Base-by-base conservation (phyloP, 305 asterid species). In the Fraxinus sp. region DNA sequence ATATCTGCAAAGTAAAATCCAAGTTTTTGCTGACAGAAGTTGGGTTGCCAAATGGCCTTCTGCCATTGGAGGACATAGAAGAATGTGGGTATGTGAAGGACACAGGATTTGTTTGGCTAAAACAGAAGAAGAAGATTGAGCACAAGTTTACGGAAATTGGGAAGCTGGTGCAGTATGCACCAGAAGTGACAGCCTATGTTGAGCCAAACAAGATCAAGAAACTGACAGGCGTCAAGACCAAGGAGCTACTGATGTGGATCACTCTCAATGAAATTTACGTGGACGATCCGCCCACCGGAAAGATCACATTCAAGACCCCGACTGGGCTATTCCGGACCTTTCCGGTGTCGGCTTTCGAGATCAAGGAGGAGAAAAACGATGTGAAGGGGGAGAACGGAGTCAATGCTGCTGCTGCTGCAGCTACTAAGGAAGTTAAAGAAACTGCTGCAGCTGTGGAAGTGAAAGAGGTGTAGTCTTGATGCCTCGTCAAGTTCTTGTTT, bases 31-130 rank as follows among this genome's bases (percentile, higher is more conserved):
- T 95, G 16, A 88, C 88, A 3, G 97, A 92, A 52, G 84, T 94
- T 84, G 85, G 86, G 6, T 79, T 95, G 1, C 99, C 99, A 0
- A 94, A 91, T 79, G 99, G 99, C 0, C 97, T 95, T 3, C 95
- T 95, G n/a, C 99, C 99, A 0, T 36, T 95, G 68, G 78, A 88
- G 81, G 97, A 94, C 91, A 93, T 94, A 49, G 86, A 70, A 44
- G 99, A 95, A 49, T 90, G 93, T 78, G 99, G 99, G 0, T 89
- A 95, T 83, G 89, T 92, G 1, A 90, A 92, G 79, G 94, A 91
- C 1, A 94, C 99, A 0, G 99, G 99, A 0, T 95, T 95, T 33
- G 98, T 94, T 7, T 95, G 99, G 99, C 93, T 95, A 7, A 89
- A 37, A 0, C 97, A 91, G 86, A 91, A 89, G 83, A 78, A 89